A percentile compares a stretch with the other conserved stretches of the same genome.
phyloP scores from a whole-genome alignment of 1,139 yeast genomes.

The Hansenula sp. region DNA sequence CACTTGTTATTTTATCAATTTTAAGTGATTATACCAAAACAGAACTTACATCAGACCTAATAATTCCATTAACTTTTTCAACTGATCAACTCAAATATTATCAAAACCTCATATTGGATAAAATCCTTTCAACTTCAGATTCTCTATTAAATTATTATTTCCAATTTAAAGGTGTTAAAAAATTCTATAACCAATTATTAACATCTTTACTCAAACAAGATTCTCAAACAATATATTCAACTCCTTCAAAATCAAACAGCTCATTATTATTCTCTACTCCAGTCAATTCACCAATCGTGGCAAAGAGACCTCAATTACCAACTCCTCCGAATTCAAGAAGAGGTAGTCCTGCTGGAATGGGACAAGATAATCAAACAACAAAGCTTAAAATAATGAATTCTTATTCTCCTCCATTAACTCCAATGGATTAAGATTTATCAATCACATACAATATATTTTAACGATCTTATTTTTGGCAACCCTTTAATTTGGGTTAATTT shows the following conservation, averaged over 20 bases:
- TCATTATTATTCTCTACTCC: not conserved
- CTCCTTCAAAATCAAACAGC: constrained; percentile 8
- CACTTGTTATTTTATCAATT: constrained; percentile 17
- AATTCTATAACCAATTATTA: constrained; percentile 12
- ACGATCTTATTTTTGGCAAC: no score
- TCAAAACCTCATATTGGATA: constrained; percentile 11
- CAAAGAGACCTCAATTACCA: constrained; percentile 6
- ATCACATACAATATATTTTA: not conserved
- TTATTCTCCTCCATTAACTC: constrained; percentile 18
- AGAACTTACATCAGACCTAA: constrained; percentile 11
- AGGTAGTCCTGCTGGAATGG: constrained; percentile 20
- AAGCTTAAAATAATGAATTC: not conserved
- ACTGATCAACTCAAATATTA: constrained; percentile 8
- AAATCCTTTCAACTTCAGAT: constrained; percentile 13
- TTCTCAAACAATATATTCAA: constrained; percentile 4
- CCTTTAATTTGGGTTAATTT: not conserved
- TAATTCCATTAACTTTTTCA: constrained; percentile 8
- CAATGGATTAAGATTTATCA: constrained; percentile 9
- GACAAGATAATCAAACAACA: not conserved
- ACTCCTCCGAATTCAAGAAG: constrained; percentile 24
- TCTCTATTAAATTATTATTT: constrained; percentile 12
- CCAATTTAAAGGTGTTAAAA: constrained; percentile 11
- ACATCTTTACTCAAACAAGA: constrained; percentile 8
- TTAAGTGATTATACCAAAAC: constrained; percentile 3
- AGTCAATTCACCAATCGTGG: constrained; percentile 5